Percentiles rank a stretch among this genome's conserved stretches.
Evolutionary conservation across 192 early-diverging fungal genomes (phyloP).

Genomic region (Phycomyces blakesleeanus): DNA sequence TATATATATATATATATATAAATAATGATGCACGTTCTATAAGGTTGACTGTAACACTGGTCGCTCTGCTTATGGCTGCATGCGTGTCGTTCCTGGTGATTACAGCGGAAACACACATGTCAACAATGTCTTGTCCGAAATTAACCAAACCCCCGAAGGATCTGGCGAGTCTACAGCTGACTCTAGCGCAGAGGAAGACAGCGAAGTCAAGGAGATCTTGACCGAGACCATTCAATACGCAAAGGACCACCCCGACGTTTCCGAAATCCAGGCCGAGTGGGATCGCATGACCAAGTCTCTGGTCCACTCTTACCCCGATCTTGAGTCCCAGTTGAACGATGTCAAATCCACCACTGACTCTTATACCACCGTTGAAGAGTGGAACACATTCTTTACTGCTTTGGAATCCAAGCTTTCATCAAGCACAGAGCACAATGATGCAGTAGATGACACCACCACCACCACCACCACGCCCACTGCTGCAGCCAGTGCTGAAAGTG

Average conservation of each 20-base stretch:
- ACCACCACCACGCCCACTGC: background rate
- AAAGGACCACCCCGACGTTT: background rate
- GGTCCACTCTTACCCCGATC: slow-evolving; percentile 12
- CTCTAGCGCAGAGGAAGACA: background rate
- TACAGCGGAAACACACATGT: slow-evolving; percentile 22
- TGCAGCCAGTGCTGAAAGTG: background rate
- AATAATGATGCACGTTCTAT: too few species aligned
- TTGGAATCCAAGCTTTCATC: background rate
- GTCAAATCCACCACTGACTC: background rate
- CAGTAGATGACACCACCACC: background rate
- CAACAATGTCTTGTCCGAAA: background rate
- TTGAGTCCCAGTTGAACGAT: background rate
- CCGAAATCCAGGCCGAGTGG: slow-evolving; percentile 21
- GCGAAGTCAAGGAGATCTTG: background rate
- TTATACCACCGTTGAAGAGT: slow-evolving; percentile 5
- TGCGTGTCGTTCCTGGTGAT: slow-evolving; percentile 37
- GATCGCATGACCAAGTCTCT: slow-evolving; percentile 5
- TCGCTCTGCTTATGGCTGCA: slow-evolving; percentile 41
- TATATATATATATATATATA: too few species aligned
- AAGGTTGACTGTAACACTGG: slow-evolving; percentile 29
- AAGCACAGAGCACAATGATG: background rate
- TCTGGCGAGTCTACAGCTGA: background rate
- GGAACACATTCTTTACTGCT: background rate
- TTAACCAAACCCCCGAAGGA: background rate
- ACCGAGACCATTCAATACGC: background rate